Conservation (phyloP, 1,139 yeast genomes). For the Tardiomyces depauwii region DNA sequence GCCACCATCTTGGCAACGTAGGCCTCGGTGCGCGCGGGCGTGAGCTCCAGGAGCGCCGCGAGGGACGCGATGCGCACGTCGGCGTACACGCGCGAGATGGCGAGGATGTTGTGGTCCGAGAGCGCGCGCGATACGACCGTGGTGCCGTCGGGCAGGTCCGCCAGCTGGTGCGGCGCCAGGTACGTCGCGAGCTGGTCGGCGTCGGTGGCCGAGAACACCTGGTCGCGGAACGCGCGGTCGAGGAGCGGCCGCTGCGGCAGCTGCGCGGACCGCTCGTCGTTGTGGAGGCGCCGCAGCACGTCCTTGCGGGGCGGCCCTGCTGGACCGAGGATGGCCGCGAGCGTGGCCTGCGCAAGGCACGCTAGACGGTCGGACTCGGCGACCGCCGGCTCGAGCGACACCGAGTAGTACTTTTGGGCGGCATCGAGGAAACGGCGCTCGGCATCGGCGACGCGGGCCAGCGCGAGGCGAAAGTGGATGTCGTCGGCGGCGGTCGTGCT, state of each 20-base stretch:
- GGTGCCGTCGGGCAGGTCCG: conserved; percentile 19
- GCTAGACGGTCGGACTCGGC: conserved; percentile 21
- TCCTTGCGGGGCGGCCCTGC: conserved; percentile 27
- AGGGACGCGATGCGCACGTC: conserved; percentile 21
- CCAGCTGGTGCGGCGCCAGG: conserved; percentile 20
- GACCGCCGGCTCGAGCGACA: conserved; percentile 17
- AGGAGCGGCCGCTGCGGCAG: conserved; percentile 15
- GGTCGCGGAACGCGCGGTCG: conserved; percentile 21
- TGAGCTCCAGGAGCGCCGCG: conserved; percentile 20
- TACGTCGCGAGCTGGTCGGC: conserved; percentile 16
- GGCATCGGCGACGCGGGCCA: conserved; percentile 25
- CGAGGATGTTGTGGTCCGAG: conserved; percentile 26
- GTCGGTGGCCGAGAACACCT: conserved; percentile 20
- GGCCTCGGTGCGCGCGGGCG: conserved; percentile 20
- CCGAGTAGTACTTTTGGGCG: conserved; percentile 22
- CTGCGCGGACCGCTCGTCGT: conserved; percentile 21
- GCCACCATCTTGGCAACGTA: conserved; percentile 25
- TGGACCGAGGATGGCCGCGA: conserved; percentile 24
- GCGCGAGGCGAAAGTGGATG: conserved; percentile 22
- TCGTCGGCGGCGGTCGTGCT: conserved; percentile 7
- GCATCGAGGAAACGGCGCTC: conserved; percentile 25
- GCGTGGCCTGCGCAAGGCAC: conserved; percentile 24
- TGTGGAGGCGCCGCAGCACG: conserved; percentile 20
- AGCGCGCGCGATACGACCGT: conserved; percentile 24
- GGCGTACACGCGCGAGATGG: conserved; percentile 24